These are phyloP conservation scores for Cinnamomum micranthum DNA, from an alignment of 164 flowering plant species.

Conservation along the genomic window DNA sequence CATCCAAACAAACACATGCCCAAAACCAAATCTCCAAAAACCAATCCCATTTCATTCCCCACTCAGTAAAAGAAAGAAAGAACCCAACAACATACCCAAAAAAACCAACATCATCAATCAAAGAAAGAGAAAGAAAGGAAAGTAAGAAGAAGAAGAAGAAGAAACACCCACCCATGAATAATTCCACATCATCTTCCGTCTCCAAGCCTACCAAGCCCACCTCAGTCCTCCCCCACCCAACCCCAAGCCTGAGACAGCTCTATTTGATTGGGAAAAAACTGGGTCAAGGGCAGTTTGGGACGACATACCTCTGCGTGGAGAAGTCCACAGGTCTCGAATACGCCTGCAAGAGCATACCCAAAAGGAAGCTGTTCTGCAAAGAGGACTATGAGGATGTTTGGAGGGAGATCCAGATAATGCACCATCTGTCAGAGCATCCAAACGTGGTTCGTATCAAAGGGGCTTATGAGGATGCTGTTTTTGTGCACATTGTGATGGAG, in stretches of 20 bases:
- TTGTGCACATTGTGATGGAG: constrained; percentile 91
- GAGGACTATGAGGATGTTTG: constrained; percentile 90
- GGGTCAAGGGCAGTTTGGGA: constrained; percentile 94
- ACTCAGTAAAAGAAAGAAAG: too few species aligned
- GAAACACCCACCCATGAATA: constrained; percentile 23
- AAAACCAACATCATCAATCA: not conserved
- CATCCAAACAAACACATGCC: too few species aligned
- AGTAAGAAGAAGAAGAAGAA: not conserved
- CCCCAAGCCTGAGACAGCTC: constrained; percentile 58
- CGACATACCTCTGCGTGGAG: constrained; percentile 68
- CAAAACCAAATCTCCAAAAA: too few species aligned
- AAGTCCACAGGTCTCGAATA: constrained; percentile 42
- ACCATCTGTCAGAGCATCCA: constrained; percentile 77
- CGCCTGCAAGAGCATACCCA: constrained; percentile 92
- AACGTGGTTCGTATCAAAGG: constrained; percentile 75
- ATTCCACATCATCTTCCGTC: constrained; percentile 12
- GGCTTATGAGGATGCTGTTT: constrained; percentile 72
- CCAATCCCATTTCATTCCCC: too few species aligned
- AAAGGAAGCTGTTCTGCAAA: constrained; percentile 62
- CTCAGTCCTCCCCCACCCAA: constrained; percentile 60
- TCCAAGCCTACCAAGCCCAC: constrained; percentile 6
- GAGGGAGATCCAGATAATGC: constrained; percentile 98
- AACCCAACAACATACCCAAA: too few species aligned
- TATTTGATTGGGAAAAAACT: constrained; percentile 68
- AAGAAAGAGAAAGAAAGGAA: not conserved